These are phyloP conservation scores for Sechiopsis laciniata DNA, from an alignment of 306 rosid species.

Conservation along the genomic window DNA sequence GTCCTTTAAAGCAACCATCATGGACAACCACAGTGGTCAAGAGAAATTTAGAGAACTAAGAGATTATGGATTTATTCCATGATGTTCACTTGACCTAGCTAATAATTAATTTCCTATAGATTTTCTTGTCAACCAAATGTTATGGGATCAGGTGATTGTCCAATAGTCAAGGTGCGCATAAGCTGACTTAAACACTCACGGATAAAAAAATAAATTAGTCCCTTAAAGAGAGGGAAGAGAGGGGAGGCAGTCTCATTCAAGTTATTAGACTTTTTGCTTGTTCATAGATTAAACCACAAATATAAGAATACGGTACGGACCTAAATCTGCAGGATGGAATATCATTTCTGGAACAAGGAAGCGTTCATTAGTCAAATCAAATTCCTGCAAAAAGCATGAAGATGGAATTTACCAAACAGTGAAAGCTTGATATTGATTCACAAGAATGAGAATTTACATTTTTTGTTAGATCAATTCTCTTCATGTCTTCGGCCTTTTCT, in stretches of 20 bases:
- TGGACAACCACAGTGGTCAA: too few species aligned
- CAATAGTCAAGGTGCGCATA: too few species aligned
- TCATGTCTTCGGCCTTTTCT: constrained; percentile 38
- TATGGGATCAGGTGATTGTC: too few species aligned
- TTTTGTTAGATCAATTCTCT: constrained; percentile 63
- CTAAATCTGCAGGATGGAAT: constrained; percentile 91
- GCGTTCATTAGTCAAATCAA: constrained; percentile 87
- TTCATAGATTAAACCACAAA: constrained; percentile 2
- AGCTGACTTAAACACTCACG: too few species aligned
- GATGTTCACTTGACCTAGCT: too few species aligned
- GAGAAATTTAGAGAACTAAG: too few species aligned
- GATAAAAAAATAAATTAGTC: too few species aligned
- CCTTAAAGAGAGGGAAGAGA: neutral
- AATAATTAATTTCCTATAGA: too few species aligned
- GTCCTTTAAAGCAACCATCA: neutral
- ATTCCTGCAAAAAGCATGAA: constrained; percentile 47
- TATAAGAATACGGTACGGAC: constrained; percentile 32
- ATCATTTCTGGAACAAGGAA: constrained; percentile 97
- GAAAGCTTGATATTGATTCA: neutral
- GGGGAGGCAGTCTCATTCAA: neutral
- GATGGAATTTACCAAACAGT: constrained; percentile 5
- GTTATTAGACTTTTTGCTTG: neutral
- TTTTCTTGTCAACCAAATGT: too few species aligned
- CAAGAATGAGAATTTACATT: constrained; percentile 38
- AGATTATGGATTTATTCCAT: too few species aligned